phyloP scores from a whole-genome alignment of 306 rosid genomes.

The Prunus mira region DNA sequence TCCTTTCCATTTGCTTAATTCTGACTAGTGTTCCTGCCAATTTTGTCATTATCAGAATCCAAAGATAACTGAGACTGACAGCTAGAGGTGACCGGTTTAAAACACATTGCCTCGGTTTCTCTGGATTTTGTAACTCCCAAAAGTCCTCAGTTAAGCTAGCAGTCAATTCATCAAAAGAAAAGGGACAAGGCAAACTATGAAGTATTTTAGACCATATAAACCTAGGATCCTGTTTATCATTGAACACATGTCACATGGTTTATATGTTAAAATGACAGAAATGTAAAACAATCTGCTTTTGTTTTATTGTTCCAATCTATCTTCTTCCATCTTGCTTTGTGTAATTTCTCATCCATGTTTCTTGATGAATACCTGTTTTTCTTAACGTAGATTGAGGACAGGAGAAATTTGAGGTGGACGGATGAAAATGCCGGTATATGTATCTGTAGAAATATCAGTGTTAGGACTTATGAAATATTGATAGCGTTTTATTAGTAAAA shows the following conservation, averaged over 20 bases:
- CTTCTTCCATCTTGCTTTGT: neutral
- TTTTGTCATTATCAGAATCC: conserved; percentile 9
- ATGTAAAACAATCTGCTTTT: neutral
- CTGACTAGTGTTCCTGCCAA: neutral
- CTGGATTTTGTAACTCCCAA: neutral
- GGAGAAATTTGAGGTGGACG: no score
- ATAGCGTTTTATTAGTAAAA: no score
- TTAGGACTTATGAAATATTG: no score
- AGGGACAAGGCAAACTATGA: neutral
- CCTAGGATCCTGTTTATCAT: neutral
- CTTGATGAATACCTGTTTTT: no score
- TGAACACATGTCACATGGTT: neutral
- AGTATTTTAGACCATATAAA: neutral
- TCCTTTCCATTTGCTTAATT: neutral
- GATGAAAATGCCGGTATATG: no score
- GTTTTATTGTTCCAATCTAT: neutral
- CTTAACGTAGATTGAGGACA: no score
- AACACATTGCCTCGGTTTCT: neutral
- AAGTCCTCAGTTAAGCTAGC: neutral
- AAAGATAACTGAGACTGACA: neutral
- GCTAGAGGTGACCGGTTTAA: neutral
- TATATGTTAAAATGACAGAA: neutral
- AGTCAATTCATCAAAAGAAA: neutral
- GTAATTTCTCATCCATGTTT: neutral
- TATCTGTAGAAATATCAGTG: no score